Evolutionary conservation across 1,284 basidiomycete genomes (phyloP).

Genomic region (Ganoderma lucidum): DNA sequence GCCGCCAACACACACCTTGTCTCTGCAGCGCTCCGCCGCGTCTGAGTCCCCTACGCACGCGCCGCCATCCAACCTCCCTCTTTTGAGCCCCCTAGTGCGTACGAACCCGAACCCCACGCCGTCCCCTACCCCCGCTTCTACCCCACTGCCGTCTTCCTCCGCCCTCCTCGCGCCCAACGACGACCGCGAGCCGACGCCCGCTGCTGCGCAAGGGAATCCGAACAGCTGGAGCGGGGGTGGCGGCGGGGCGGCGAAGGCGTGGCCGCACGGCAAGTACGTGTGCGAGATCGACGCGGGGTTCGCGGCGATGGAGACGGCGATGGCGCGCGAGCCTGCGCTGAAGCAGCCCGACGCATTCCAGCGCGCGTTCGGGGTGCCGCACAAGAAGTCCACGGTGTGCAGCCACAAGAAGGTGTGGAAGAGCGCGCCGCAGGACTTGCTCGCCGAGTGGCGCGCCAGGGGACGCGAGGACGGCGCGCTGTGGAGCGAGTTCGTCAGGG

Average conservation of each 20-base stretch:
- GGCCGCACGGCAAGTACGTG: conserved; percentile 77
- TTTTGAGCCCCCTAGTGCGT: neutral
- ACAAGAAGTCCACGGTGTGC: conserved; percentile 76
- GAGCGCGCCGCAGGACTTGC: conserved; percentile 50
- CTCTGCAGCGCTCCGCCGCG: neutral
- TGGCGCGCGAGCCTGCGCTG: conserved; percentile 47
- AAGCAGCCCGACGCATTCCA: conserved; percentile 71
- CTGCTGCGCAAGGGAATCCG: neutral
- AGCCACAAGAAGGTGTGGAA: conserved; percentile 71
- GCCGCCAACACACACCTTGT: conserved; percentile 9
- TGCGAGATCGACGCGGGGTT: conserved; percentile 66
- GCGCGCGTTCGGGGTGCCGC: conserved; percentile 68
- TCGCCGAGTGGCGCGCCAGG: conserved; percentile 58
- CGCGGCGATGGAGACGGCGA: conserved; percentile 59
- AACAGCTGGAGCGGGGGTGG: neutral
- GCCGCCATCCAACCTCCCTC: neutral
- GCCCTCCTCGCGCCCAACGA: neutral
- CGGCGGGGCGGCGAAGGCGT: conserved; percentile 61
- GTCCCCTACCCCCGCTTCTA: conserved; percentile 2
- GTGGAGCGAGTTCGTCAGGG: conserved; percentile 71
- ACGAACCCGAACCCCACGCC: conserved; percentile 9
- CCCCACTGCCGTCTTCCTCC: neutral
- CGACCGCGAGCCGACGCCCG: neutral
- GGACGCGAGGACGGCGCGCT: conserved; percentile 63
- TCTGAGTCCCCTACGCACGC: neutral